Base-by-base conservation (phyloP, 768 basidiomycete genomes). In the Pulveroboletus frians region DNA sequence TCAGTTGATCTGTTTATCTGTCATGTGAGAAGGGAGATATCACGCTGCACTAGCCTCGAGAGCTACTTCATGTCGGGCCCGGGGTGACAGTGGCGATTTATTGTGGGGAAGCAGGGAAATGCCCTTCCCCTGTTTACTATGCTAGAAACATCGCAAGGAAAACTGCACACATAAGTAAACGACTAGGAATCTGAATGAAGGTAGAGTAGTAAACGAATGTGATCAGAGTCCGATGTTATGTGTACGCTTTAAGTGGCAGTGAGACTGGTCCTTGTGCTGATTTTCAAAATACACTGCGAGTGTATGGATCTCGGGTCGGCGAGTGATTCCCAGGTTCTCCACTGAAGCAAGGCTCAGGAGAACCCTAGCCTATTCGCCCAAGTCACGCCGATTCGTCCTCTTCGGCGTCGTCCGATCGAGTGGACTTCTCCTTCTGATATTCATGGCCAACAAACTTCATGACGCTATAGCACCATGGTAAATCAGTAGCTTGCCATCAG, bases 381-480 rank as follows among this genome's bases (percentile, higher is more conserved):
- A 55, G 39, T 57, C 53, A 5, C 15, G 14, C 21, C 26, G 30
- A 61, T 13, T 51, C 59, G 15, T 55, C 55, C 15, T 51, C 55
- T 38, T 53, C 49, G 11, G 8, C 35, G 0, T 37, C 36, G 20
- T 44, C 55, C 23, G 15, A 37, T 39, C 15, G 43, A 21, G 11
- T 2, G 8, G 42, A 39, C 36, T 48, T 61, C 51, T 64, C 63
- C 53, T 66, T 76, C 49, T 70, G 67, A 57, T 82, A 82, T 45
- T 71, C 73, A 56, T 82, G 75, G 13, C 80, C 80, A 49, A 81
- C 76, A 52, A 83, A 81, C 53, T 72, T 78, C 80, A 83, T 78
- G 31, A 83, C 77, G 58, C 79, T 80, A 48, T 27, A 31, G 32
- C 37, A 29, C 9, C 38, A 53, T 21, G 7, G 40, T 30, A 37